Percentiles rank a stretch among this genome's conserved stretches.
phyloP scores from a whole-genome alignment of 441 rosid species.

The Populus hybrid region DNA sequence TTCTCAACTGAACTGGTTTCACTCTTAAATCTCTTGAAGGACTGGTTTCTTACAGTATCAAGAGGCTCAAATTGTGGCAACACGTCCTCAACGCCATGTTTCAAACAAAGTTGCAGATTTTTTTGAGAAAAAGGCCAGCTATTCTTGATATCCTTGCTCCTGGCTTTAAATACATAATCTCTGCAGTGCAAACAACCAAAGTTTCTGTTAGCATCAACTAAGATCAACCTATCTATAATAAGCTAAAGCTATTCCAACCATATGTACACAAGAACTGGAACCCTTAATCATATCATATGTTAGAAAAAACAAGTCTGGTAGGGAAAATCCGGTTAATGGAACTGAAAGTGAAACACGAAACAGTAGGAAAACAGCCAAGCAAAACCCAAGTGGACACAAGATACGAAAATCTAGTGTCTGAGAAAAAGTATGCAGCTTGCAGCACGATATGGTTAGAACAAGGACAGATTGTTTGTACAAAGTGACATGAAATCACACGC shows the following conservation, averaged over 20 bases:
- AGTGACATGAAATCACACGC: constrained; percentile 38
- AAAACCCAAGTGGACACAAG: constrained; percentile 15
- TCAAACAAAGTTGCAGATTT: constrained; percentile 70
- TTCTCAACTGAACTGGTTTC: constrained; percentile 32
- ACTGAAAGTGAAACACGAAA: constrained; percentile 19
- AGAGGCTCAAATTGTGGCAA: constrained; percentile 77
- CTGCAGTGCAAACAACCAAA: constrained; percentile 42
- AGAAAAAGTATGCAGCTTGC: neutral
- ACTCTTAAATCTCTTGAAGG: constrained; percentile 31
- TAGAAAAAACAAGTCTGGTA: neutral
- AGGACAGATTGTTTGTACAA: constrained; percentile 22
- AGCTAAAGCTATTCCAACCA: neutral
- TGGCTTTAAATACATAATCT: constrained; percentile 71
- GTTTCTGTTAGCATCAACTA: neutral
- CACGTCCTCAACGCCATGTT: constrained; percentile 82
- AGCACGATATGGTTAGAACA: constrained; percentile 19
- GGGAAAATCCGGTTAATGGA: constrained; percentile 12
- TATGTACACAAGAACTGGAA: neutral
- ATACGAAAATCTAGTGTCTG: constrained; percentile 2
- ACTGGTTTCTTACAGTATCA: constrained; percentile 42
- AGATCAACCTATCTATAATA: neutral
- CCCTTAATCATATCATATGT: constrained; percentile 13
- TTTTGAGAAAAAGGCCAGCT: constrained; percentile 89
- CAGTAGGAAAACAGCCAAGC: constrained; percentile 30
- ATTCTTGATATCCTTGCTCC: constrained; percentile 72